A percentile compares a stretch with the other conserved stretches of the same genome.
phyloP scores from a whole-genome alignment of 768 basidiomycete genomes.

The Lyophyllum shimeji region DNA sequence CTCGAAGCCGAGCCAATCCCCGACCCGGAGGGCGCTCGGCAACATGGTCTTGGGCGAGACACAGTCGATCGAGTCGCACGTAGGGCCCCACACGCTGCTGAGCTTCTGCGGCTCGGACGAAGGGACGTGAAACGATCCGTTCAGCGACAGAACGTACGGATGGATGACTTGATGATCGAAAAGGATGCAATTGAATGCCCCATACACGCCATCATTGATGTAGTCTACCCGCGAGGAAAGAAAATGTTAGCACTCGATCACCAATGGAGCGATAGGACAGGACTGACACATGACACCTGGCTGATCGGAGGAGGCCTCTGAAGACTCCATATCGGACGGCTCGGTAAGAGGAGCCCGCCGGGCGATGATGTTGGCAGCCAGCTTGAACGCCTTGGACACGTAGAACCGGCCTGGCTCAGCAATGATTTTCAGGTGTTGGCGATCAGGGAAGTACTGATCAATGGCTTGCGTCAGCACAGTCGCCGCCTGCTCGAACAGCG shows the following conservation, averaged over 20 bases:
- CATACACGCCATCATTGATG: slow-evolving; percentile 99
- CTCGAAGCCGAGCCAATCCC: slow-evolving; percentile 98
- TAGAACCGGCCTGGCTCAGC: slow-evolving; percentile 97
- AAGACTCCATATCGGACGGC: slow-evolving; percentile 20
- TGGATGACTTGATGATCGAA: slow-evolving; percentile 96
- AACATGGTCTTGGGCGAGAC: slow-evolving; percentile 66
- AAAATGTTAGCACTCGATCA: slow-evolving; percentile 11
- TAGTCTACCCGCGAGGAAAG: slow-evolving; percentile 64
- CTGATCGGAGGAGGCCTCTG: slow-evolving; percentile 34
- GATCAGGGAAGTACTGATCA: slow-evolving; percentile 76
- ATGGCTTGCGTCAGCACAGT: slow-evolving; percentile 68
- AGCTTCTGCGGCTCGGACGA: slow-evolving; percentile 41
- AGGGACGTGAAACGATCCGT: slow-evolving; percentile 61
- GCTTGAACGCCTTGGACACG: slow-evolving; percentile 87
- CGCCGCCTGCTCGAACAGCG: slow-evolving; percentile 80
- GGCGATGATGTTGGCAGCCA: slow-evolving; percentile 93
- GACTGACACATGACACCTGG: slow-evolving; percentile 86
- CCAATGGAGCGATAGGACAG: not conserved
- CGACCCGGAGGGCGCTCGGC: slow-evolving; percentile 74
- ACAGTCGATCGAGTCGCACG: slow-evolving; percentile 97
- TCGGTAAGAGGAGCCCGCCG: slow-evolving; percentile 61
- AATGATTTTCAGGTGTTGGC: slow-evolving; percentile 72
- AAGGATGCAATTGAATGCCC: slow-evolving; percentile 94
- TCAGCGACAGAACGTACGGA: slow-evolving; percentile 76
- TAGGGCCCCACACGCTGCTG: slow-evolving; percentile 95